Evolutionary conservation across 495 filamentous ascomycete genomes (phyloP).

Genomic region (Jackrogersella multiformis): DNA sequence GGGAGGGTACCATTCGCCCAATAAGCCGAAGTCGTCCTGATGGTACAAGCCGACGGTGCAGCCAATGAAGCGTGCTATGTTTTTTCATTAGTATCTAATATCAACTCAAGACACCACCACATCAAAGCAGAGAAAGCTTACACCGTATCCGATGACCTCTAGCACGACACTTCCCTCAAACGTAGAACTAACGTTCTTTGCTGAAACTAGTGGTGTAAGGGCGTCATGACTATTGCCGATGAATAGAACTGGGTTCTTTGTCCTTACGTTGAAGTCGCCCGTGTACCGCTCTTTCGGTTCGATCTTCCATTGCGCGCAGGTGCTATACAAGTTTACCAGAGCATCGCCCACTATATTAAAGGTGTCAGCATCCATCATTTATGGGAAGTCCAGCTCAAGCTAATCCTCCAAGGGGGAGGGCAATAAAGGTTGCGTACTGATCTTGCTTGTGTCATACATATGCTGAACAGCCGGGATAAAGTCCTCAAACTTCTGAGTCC

Average conservation of each 20-base stretch:
- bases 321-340: conserved; percentile 24
- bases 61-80: conserved; percentile 58
- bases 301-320: conserved; percentile 57
- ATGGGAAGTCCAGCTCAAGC: no score
- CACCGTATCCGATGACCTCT: conserved; percentile 63
- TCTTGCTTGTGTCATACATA: conserved; percentile 24
- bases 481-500: conserved; percentile 37
- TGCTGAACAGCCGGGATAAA: conserved; percentile 32
- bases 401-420: neutral
- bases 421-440: conserved; percentile 17
- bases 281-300: conserved; percentile 55
- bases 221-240: conserved; percentile 56
- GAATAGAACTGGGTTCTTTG: conserved; percentile 56
- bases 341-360: conserved; percentile 34
- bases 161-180: conserved; percentile 64
- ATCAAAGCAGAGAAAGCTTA: conserved; percentile 46
- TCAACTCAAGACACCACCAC: neutral
- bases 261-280: conserved; percentile 54
- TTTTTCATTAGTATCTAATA: neutral
- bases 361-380: conserved; percentile 8
- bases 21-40: conserved; percentile 55
- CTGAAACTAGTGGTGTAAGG: conserved; percentile 56
- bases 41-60: conserved; percentile 59
- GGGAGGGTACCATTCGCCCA: conserved; percentile 61
- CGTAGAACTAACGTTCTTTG: conserved; percentile 58